Evolutionary conservation across 768 basidiomycete species (phyloP).

Genomic region (Tephrocybe sp.): DNA sequence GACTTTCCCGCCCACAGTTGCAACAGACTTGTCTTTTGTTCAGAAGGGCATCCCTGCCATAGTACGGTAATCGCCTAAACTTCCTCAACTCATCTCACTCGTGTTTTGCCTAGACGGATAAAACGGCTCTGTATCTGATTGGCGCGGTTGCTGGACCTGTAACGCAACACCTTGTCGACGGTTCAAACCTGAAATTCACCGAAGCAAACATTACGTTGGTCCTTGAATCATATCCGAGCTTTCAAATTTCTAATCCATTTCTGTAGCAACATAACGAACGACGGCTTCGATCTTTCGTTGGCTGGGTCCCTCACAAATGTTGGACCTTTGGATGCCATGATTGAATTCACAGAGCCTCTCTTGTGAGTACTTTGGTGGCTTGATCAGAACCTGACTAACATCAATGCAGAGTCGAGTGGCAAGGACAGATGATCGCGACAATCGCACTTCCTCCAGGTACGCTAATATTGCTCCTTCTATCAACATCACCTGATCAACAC

Average conservation of each 20-base stretch:
- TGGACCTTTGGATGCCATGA: conserved; percentile 69
- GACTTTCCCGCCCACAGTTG: conserved; percentile 31
- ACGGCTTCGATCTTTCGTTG: conserved; percentile 63
- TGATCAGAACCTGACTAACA: background rate
- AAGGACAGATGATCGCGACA: conserved; percentile 61
- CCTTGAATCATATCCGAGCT: background rate
- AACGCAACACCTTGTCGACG: conserved; percentile 63
- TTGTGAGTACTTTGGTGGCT: conserved; percentile 35
- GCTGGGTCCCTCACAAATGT: conserved; percentile 59
- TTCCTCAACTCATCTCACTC: background rate
- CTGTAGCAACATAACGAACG: conserved; percentile 50
- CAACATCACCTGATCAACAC: background rate
- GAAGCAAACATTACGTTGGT: conserved; percentile 59
- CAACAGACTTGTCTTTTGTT: conserved; percentile 55
- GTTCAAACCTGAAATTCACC: conserved; percentile 51
- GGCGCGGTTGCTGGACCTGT: conserved; percentile 71
- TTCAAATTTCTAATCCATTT: background rate
- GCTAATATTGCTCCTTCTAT: conserved; percentile 9
- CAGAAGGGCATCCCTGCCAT: conserved; percentile 57
- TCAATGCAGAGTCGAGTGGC: conserved; percentile 53
- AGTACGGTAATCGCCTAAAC: conserved; percentile 30
- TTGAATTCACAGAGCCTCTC: conserved; percentile 64
- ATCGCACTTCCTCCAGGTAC: conserved; percentile 61
- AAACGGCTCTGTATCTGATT: conserved; percentile 63
- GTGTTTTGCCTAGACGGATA: conserved; percentile 48